Evolutionary conservation across 192 early-diverging fungal species (phyloP).

Genomic region (Linnemannia hyalina): DNA sequence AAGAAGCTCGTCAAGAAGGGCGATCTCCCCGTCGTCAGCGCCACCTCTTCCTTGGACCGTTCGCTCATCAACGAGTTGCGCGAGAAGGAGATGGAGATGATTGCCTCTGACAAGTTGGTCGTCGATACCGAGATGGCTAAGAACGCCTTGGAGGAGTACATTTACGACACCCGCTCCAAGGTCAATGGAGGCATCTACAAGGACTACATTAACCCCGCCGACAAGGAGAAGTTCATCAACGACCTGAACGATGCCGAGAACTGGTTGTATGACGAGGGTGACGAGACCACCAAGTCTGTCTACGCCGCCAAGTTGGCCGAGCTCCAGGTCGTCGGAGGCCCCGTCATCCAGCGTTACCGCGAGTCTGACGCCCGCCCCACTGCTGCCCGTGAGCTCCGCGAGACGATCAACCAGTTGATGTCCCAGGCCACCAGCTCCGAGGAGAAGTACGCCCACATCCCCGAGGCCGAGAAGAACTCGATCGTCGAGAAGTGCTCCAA

Average conservation of each 20-base stretch:
- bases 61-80: conserved; percentile 73
- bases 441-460: conserved; percentile 91
- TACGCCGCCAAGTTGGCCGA: conserved; percentile 85
- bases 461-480: conserved; percentile 86
- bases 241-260: conserved; percentile 88
- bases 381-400: conserved; percentile 87
- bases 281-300: conserved; percentile 92
- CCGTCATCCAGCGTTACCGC: conserved; percentile 82
- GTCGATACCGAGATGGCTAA: conserved; percentile 94
- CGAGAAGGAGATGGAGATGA: conserved; percentile 91
- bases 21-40: conserved; percentile 81
- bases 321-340: conserved; percentile 87
- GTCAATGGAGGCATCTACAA: conserved; percentile 74
- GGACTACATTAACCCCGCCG: conserved; percentile 79
- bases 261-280: conserved; percentile 99
- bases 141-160: conserved; percentile 98
- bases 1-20: conserved; percentile 94
- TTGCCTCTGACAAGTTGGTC: conserved; percentile 87
- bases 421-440: conserved; percentile 81
- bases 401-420: conserved; percentile 80
- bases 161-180: conserved; percentile 95
- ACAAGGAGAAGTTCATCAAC: conserved; percentile 77
- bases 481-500: conserved; percentile 82
- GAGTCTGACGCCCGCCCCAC: conserved; percentile 90
- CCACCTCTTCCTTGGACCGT: conserved; percentile 70